Evolutionary conservation across 2,329 filamentous ascomycete genomes (phyloP).

Genomic region (Ascochyta fabae): DNA sequence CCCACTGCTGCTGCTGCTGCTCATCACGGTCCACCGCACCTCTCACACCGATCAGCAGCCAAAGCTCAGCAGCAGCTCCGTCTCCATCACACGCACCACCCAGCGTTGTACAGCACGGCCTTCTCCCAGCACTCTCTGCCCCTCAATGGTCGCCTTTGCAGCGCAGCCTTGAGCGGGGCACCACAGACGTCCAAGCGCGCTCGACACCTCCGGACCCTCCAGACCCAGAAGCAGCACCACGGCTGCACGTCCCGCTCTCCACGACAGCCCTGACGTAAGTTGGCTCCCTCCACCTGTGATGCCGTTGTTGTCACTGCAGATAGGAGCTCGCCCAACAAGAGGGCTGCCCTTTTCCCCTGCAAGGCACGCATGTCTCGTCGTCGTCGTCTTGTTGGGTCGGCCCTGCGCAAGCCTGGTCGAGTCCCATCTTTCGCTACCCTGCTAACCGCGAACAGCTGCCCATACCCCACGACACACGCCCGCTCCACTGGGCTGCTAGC

Average conservation of each 20-base stretch:
- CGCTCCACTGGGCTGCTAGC: background rate
- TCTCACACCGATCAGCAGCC: constrained; percentile 15
- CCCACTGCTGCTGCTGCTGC: background rate
- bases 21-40: background rate
- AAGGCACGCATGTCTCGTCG: background rate
- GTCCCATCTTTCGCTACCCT: background rate
- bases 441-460: constrained; percentile 13
- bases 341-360: constrained; percentile 1
- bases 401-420: background rate
- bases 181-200: constrained; percentile 15
- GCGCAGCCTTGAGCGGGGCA: constrained; percentile 16
- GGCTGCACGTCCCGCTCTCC: constrained; percentile 3
- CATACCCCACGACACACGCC: constrained; percentile 1
- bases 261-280: constrained; percentile 19
- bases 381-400: background rate
- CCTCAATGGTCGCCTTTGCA: constrained; percentile 12
- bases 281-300: background rate
- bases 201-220: background rate
- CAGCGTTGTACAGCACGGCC: background rate
- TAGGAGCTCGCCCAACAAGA: background rate
- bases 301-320: background rate
- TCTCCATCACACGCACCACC: background rate
- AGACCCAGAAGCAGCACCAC: background rate
- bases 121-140: background rate
- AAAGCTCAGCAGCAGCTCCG: background rate